Base-by-base conservation (phyloP, 129 eudicot species). In the Silybum marianum region DNA sequence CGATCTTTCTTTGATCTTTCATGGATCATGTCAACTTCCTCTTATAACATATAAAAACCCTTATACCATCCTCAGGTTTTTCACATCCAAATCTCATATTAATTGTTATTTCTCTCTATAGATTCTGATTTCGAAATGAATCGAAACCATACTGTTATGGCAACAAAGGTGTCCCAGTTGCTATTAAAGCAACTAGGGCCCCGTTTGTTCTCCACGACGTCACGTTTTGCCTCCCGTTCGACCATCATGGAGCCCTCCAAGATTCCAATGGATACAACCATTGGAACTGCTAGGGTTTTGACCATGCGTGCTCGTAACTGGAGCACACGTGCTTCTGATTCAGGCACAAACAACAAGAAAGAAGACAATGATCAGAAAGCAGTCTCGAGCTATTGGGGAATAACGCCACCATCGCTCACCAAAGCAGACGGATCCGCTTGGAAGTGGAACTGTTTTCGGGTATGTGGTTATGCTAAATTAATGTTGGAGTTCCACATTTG, bases 371-470 rank as follows among this genome's bases (percentile, higher is more conserved):
- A 83, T 3, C 66, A 36, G 9, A 81, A 77, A 68, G 84, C 81
- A 0, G 14, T 90, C 25, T 67, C 82, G 30, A 90, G 93, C 78
- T 90, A 90, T 40, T 87, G 93, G 93, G 93, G 91, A n/a, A 85
- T 87, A n/a, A 48, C 86, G 3, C 89, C 91, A 32, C 85, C 88
- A 3, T 65, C 72, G 16, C 6, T 80, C 13, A 90, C 89, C 11
- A 90, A 84, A 77, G 79, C 82, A 12, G 93, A 90, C 21, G 93
- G 93, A 24, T 85, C 91, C 1, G 85, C 89, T 46, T 90, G 93
- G 93, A 81, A 77, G 28, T 90, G 93, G 93, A 90, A 90, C 77
- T 90, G 88, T 72, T 90, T 90, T 67, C 80, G 89, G 88, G 93
- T 90, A 86, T 0, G 84, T 39, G 46, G 18, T 2, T 14, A 36